Evolutionary conservation across 371 early-diverging fungal species (phyloP), one percentile per base, ranked within the genome.

Genomic region (Syncephalis fuscata): DNA sequence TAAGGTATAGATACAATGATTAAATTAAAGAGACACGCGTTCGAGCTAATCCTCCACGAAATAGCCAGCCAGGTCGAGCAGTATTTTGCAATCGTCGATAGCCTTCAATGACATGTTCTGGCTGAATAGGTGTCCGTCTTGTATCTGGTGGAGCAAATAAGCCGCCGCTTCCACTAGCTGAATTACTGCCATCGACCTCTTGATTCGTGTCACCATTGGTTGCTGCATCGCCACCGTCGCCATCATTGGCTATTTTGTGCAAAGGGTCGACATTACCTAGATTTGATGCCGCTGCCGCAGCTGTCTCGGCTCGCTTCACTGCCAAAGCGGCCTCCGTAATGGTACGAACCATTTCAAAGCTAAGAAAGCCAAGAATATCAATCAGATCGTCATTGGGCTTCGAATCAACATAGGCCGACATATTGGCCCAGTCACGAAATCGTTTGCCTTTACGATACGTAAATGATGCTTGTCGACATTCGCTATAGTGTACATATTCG

Each of bases 401-500:
- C 46, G 82, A 76, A 54, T 88, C 91, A 44, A 80, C 80, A 58
- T 78, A 85, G 1, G 75, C 62, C 2, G 78, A 73, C 82, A 97
- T 85, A 43, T 82, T 74, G 46, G 85, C 82, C 95, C 98, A 99
- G 48, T 96, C 94, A 24, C 90, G 79, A 61, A 99, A 99, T 41
- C 87, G 72, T 59, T 91, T 92, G 25, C 68, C 67, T 63, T 97
- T 96, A 49, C 92, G 85, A 65, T 84, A 95, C 0, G 92, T 92
- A 52, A 99, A 99, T 0, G 91, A 89, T 0, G 99, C 97, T 61
- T 92, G 92, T 23, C 98, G 72, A 62, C 98, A 97, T 61, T 98
- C 98, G 17, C 95, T 85, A 59, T 92, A 99, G 64, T 92, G 87
- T 16, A 96, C 90, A 60, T 99, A 99, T 68, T 99, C 95, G 27